Evolutionary conservation across 176 grass and related monocot species (phyloP), one percentile per base, ranked within the genome.

Genomic region (Avena atlantica): DNA sequence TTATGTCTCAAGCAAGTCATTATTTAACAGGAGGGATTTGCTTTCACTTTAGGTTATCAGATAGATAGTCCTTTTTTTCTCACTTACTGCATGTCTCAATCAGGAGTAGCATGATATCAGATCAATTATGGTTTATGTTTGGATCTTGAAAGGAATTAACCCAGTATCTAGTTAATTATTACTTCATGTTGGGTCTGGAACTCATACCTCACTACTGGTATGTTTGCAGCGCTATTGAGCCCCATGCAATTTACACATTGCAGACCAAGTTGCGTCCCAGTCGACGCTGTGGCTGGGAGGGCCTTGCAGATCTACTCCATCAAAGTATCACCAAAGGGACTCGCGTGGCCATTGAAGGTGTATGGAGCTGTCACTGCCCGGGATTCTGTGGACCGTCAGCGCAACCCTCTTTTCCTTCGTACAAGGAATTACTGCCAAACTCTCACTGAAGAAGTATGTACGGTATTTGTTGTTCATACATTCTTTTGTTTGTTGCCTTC

Each of bases 171-270:
- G 29, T 31, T 31, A 31, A 31, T 31, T 31, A 31, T 31, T 31
- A 31, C 29, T 31, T 31, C 29, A 31, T 31, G 29, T 31, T 31
- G 29, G 29, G 29, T 31, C 29, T 31, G 29, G 29, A 31, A 31
- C 29, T 31, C 29, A 31, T 31, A 31, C 29, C 29, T 31, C 29
- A 29, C 49, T 51, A 3, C 31, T 37, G 9, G 7, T 20, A 2
- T 10, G 0, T 37, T 0, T 20, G 16, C 31, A 40, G 31, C 66
- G 1, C 29, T 69, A 40, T 9, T 69, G 66, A 40, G 66, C 66
- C 31, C 66, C 66, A 69, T 69, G 66, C 65, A 69, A 16, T 69
- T 9, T 37, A 69, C 65, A 19, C 65, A 69, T 37, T 69, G 65
- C 65, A 69, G 2, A 37, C 65, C 65, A 37, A 34, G 65, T 15